Evolutionary conservation across 768 basidiomycete species (phyloP).

Genomic region (Tylopilus intermedius): DNA sequence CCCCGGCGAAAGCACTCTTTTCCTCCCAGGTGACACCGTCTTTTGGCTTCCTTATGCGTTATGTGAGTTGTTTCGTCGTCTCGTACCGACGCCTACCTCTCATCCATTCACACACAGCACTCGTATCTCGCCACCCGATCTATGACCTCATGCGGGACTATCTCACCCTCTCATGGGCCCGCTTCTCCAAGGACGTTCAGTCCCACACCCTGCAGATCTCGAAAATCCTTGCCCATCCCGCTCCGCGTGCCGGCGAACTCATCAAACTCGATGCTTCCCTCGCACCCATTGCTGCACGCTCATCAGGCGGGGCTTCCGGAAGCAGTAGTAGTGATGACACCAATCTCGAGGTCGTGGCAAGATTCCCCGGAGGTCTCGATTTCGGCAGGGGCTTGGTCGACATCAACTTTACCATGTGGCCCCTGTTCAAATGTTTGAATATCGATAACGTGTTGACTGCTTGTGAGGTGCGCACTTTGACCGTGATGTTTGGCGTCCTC

Average conservation of each 20-base stretch:
- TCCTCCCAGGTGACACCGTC: slow-evolving; percentile 83
- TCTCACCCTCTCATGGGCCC: slow-evolving; percentile 91
- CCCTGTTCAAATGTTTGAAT: slow-evolving; percentile 86
- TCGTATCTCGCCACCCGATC: slow-evolving; percentile 89
- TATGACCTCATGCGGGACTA: slow-evolving; percentile 96
- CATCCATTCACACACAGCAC: slow-evolving; percentile 40
- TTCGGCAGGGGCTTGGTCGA: slow-evolving; percentile 88
- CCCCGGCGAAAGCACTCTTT: slow-evolving; percentile 83
- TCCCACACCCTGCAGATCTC: slow-evolving; percentile 88
- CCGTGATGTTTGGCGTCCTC: background rate
- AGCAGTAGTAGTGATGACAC: slow-evolving; percentile 33
- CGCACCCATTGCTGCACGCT: slow-evolving; percentile 38
- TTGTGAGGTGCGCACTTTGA: slow-evolving; percentile 60
- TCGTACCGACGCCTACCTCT: slow-evolving; percentile 6
- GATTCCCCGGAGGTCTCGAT: slow-evolving; percentile 90
- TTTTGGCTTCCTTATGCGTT: slow-evolving; percentile 95
- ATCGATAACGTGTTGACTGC: slow-evolving; percentile 91
- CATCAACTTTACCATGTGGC: slow-evolving; percentile 97
- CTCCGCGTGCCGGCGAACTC: slow-evolving; percentile 81
- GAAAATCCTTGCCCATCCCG: slow-evolving; percentile 82
- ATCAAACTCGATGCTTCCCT: slow-evolving; percentile 82
- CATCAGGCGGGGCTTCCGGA: slow-evolving; percentile 38
- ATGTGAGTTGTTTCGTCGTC: slow-evolving; percentile 46
- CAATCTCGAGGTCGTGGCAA: slow-evolving; percentile 75
- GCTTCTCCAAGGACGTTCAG: slow-evolving; percentile 90